Evolutionary conservation across 176 grass and related monocot species (phyloP).

Genomic region (Aegilops sharonensis): DNA sequence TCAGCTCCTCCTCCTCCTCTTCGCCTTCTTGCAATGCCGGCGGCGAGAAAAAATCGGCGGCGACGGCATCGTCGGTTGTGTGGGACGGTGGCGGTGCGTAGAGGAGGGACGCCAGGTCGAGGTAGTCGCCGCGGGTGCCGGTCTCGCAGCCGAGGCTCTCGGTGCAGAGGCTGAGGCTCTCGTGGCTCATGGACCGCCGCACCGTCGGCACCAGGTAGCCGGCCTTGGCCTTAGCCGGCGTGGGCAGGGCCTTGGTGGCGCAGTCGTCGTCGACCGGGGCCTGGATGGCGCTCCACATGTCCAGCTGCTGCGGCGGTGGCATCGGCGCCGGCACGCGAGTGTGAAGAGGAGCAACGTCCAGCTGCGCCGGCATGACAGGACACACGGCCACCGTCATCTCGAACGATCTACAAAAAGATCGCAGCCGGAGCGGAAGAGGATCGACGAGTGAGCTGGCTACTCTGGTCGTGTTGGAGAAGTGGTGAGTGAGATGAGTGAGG

Average conservation of each 20-base stretch:
- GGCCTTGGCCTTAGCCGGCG: neutral
- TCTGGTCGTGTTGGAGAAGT: neutral
- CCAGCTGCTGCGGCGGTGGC: conserved; percentile 1
- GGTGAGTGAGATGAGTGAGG: neutral
- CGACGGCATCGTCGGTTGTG: neutral
- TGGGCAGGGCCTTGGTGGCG: neutral
- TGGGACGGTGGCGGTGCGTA: neutral
- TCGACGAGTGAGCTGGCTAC: neutral
- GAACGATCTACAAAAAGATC: neutral
- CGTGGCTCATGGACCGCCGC: conserved; percentile 49
- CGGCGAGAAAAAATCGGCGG: neutral
- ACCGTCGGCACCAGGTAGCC: conserved; percentile 25
- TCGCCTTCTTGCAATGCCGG: neutral
- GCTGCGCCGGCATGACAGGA: conserved; percentile 2
- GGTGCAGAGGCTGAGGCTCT: conserved; percentile 65
- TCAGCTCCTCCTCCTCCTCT: neutral
- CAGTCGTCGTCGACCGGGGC: neutral
- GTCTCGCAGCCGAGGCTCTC: conserved; percentile 74
- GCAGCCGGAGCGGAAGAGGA: neutral
- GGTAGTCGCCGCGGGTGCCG: conserved; percentile 37
- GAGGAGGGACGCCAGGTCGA: neutral
- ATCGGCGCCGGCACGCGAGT: neutral
- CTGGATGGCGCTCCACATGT: conserved; percentile 49
- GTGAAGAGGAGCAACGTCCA: neutral
- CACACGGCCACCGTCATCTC: conserved; percentile 36